Base-by-base conservation (phyloP, 2,329 filamentous ascomycete species). In the Diaporthe aspalathi region DNA sequence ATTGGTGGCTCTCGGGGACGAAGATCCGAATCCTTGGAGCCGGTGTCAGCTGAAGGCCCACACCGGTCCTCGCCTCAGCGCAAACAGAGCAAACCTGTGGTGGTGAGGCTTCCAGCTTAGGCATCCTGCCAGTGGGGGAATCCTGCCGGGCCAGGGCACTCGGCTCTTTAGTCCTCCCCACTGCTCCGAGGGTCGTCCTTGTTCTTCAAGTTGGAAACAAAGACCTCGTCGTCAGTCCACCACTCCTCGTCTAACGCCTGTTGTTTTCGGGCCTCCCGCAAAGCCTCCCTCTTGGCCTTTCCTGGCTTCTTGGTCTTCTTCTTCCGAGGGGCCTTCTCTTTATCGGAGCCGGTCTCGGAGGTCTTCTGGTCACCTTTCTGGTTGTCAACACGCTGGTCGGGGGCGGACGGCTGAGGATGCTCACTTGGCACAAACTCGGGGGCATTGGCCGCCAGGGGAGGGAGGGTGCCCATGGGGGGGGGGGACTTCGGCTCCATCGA, bases 151-250 rank as follows among this genome's bases (percentile, higher is more conserved):
- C 7, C 12, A n/a, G 43, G 24, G 11, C 17, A 11, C 3, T 24
- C n/a, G 14, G 5, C 5, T 20, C n/a, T 16, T 50, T 7, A 38
- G 8, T 3, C 38, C n/a, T 50, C 20, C 16, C 24, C 16, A 24
- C 22, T 20, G 27, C 22, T 65, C 27, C 14, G 12, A 20, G 24
- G 12, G 7, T 35, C 43, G 16, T 38, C 45, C 7, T 22, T n/a
- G n/a, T 40, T 35, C n/a, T 57, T 49, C 29, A 57, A 7, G 5
- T 40, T n/a, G 5, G 66, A 52, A 22, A 29, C 53, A 7, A 68
- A 49, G 14, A 49, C 8, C 4, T 68, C 66, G 8, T 68, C 66
- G 1, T 22, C 66, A 14, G 52, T 40, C 66, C 66, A 68, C 29
- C 53, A 45, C 38, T 57, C 66, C 27, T 49, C 52, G 7, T 68